Conservation (phyloP, 202 grass and related monocot genomes). For the Setaria italica region DNA sequence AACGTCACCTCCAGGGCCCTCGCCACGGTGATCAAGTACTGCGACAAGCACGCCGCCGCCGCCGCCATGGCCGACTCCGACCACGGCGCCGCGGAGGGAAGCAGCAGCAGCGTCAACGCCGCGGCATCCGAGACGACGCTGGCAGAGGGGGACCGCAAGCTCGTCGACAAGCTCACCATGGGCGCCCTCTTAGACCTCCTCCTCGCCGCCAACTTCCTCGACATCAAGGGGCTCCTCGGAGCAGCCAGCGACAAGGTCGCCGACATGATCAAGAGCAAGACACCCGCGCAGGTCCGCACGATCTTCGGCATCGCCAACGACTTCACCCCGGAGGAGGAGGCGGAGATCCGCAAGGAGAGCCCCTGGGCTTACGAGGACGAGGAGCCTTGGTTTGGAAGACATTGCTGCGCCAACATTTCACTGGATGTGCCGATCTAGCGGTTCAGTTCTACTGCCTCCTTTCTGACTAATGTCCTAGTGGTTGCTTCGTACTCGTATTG, state of each 20-base stretch:
- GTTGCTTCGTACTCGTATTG: background rate
- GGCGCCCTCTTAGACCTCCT: constrained; percentile 32
- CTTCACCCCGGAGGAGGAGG: constrained; percentile 44
- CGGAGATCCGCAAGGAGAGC: background rate
- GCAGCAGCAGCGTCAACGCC: background rate
- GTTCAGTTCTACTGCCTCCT: constrained; percentile 9
- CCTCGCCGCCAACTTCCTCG: constrained; percentile 27
- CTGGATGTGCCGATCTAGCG: constrained; percentile 1
- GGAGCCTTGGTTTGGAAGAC: background rate
- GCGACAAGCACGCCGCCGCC: constrained; percentile 35
- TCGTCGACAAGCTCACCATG: constrained; percentile 36
- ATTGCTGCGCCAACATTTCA: constrained; percentile 21
- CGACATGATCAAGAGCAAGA: constrained; percentile 44
- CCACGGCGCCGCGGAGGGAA: constrained; percentile 8
- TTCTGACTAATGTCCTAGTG: background rate
- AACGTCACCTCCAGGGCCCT: constrained; percentile 52
- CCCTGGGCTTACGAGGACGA: background rate
- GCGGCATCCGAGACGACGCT: background rate
- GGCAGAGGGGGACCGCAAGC: constrained; percentile 6
- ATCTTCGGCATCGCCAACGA: constrained; percentile 40
- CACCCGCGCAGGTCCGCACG: constrained; percentile 40
- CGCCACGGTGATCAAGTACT: constrained; percentile 59
- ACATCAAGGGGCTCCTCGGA: constrained; percentile 43
- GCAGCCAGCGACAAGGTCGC: constrained; percentile 29
- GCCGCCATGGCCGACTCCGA: background rate